Base-by-base conservation (phyloP, 306 rosid species). In the Nissolia schottii region DNA sequence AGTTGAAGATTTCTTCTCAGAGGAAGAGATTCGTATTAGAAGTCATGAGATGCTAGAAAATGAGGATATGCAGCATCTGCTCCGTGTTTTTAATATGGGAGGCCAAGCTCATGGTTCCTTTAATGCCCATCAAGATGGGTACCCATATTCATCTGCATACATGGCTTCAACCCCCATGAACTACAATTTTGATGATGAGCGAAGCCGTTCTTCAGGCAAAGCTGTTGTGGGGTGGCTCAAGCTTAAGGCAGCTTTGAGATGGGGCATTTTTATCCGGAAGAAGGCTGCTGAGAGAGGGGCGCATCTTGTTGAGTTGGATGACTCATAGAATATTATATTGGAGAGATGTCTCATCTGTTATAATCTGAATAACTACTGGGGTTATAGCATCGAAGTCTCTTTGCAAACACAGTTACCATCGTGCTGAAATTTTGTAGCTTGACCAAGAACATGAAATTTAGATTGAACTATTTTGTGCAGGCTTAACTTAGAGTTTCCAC, bases 221-320 rank as follows among this genome's bases (percentile, higher is more conserved):
- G 97, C 97, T 80, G 96, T 92, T 57, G 97, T 89, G 22, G 97
- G 97, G 15, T 92, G 97, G 97, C 87, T 92, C 35, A 92, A 92
- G 82, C 87, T 92, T 37, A 92, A 92, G 90, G 97, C 97, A 40
- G 97, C 97, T 64, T 81, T 92, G 73, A 79, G 96, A 71, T 92
- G 97, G 97, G 97, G 97, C 53, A 83, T 92, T 59, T 92, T 92
- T 74, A 55, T 87, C 73, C 59, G 96, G 67, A 92, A 87, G 83
- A 82, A 80, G 71, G 97, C 97, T 80, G 94, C 96, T 32, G 97
- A 92, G 80, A 86, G 88, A 79, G 86, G 97, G 80, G 97, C 97
- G 37, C 96, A 92, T 29, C 90, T 92, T 8, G 85, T 92, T 51
- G 97, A 92, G 86, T 81, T 92, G 83, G 96, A 92, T 41, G 96